Base-by-base conservation (phyloP, 352 stramenopile genomes). In the Phytopythium montanum region DNA sequence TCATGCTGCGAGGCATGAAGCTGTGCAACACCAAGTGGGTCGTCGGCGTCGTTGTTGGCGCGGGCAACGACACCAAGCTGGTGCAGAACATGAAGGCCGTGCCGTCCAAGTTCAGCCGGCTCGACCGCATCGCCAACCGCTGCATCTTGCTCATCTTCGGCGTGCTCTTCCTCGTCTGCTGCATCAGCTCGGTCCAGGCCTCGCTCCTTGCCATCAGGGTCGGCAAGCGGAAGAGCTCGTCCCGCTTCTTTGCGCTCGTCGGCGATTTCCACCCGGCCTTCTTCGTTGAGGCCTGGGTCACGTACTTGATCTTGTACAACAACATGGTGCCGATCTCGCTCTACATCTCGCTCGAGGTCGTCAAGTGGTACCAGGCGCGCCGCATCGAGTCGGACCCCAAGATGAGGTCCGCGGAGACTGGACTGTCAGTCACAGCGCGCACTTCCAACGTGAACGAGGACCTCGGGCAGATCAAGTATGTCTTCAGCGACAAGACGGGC, bases 401-500 rank as follows among this genome's bases (percentile, higher is more conserved):
- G 34, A 87, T 95, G 66, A 66, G 66, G 13, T 87, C 73, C 23
- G 29, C 65, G 0, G 64, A 78, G 29, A 87, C 75, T 0, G 85
- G 75, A 0, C 69, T 73, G 10, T 76, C 79, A 0, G 89, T 96
- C 0, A 89, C 87, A n/a, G 95, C 88, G 5, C 86, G 95, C 0
- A 97, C 88, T 0, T 97, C 91, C 18, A 96, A 97, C 53, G 88
- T 99, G 49, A 97, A 97, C 41, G 95, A 97, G 76, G 92, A 98
- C 54, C 72, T 98, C 2, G 98, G 97, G 0, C 92, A 98, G 77
- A 97, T 99, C 64, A 94, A 98, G 61, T 99, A 99, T 72, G 95
- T 99, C 14, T 99, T 99, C 72, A 98, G 85, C 19, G 98, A 99
- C 69, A 99, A 99, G 70, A 99, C 97, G 1, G 98, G 98, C 9